Base-by-base conservation (phyloP, 768 basidiomycete species). In the Suillus paluster region DNA sequence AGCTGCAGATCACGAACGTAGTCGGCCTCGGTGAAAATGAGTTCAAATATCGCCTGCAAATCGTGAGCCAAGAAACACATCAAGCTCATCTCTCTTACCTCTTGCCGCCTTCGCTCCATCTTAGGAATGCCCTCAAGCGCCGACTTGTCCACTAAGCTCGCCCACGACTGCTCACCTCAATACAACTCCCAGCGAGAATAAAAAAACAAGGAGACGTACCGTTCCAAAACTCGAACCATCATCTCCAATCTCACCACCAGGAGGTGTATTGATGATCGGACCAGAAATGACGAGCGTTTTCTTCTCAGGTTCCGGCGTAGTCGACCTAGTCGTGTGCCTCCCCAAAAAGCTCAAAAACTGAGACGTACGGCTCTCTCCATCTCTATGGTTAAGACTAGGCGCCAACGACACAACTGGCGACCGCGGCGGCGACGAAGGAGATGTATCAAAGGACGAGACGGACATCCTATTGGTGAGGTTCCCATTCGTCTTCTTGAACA, bases 1-100 rank as follows among this genome's bases (percentile, higher is more conserved):
- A 97, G 82, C 70, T 99, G 97, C 30, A 98, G 75, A 73, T 96
- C 93, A 25, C 94, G 84, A 48, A 98, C 94, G 69, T 97, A 99
- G 0, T 91, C 86, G 11, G 81, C 83, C 73, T 99, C 97, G 0
- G 97, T 99, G 7, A 83, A 83, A 67, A 99, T 96, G 57, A 99
- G 82, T 76, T 99, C 97, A 67, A 98, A 99, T 57, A 97, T 97
- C 0, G 93, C 90, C 88, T 91, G 65, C 3, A 38, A n/a, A 52
- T 4, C n/a, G 38, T 41, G 45, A 33, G 39, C n/a, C 21, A 9
- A 23, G 10, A 1, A 25, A 25, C 14, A 27, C 9, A 17, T 11
- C 1, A 25, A 23, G 50, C 11, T 41, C 23, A 59, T 25, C 17
- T 5, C 3, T 59, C 77, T 57, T 63, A 89, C 90, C 81, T 98